phyloP scores from a whole-genome alignment of 441 rosid species.

The Cnidoscolus chayamansa region DNA sequence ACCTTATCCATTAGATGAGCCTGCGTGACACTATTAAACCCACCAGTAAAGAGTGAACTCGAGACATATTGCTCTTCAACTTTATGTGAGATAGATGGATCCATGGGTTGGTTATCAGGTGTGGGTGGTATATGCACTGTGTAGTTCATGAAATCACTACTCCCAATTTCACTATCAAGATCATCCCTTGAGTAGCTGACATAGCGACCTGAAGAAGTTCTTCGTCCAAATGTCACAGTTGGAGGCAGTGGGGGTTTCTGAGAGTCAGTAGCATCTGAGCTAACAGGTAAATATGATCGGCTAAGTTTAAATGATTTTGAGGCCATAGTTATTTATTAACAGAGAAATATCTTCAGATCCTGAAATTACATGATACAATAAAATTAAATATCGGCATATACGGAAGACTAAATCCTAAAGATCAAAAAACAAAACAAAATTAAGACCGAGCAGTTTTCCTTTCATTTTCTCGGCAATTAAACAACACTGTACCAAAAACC shows the following conservation, averaged over 20 bases:
- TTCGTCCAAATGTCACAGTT: constrained; percentile 58
- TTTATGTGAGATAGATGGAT: constrained; percentile 72
- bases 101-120: constrained; percentile 89
- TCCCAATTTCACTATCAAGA: constrained; percentile 81
- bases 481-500: not conserved
- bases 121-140: constrained; percentile 87
- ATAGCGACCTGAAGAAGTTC: constrained; percentile 84
- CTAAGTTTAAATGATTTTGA: constrained; percentile 54
- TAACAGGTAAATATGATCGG: constrained; percentile 53
- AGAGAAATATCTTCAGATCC: constrained; percentile 36
- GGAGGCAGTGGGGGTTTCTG: constrained; percentile 59
- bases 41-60: constrained; percentile 82
- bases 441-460: too few relatives aligned
- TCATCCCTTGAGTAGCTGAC: constrained; percentile 83
- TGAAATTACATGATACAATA: constrained; percentile 33
- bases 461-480: not conserved
- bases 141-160: constrained; percentile 60
- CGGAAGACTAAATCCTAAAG: too few relatives aligned
- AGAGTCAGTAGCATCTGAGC: constrained; percentile 54
- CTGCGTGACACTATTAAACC: constrained; percentile 67
- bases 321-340: constrained; percentile 44
- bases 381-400: too few relatives aligned
- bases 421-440: too few relatives aligned
- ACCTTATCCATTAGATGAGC: constrained; percentile 94
- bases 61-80: constrained; percentile 90